Conservation (phyloP, 805 yeast genomes). For the Nadsonia fulvescens region DNA sequence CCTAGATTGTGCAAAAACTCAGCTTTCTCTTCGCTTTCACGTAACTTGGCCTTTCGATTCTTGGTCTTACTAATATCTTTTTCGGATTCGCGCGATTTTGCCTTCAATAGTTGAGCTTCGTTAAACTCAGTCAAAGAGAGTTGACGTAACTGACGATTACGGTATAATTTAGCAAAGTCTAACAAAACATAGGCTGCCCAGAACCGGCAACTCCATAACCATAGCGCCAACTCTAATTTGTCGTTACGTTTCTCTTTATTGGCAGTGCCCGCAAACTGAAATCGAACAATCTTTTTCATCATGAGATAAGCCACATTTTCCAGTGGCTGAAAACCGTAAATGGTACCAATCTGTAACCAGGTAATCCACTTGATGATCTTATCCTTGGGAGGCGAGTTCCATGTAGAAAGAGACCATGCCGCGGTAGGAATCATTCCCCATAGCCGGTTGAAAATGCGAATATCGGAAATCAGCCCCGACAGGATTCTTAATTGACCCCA, state of each 20-base stretch:
- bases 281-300: conserved; percentile 19
- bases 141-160: too few species aligned
- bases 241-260: too few species aligned
- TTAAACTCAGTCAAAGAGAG: conserved; percentile 14
- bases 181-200: conserved; percentile 24
- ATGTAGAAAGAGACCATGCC: conserved; percentile 19
- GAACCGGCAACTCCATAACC: conserved; percentile 20
- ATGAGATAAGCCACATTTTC: conserved; percentile 24
- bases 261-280: too few species aligned
- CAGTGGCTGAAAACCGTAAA: conserved; percentile 21
- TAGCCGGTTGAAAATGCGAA: conserved; percentile 21
- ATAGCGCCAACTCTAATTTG: conserved; percentile 15
- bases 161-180: conserved; percentile 16
- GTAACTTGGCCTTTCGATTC: conserved; percentile 1
- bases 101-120: conserved; percentile 7
- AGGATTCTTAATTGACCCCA: conserved; percentile 8
- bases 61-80: too few species aligned
- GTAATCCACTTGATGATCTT: conserved; percentile 14
- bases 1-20: not conserved
- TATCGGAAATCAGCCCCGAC: conserved; percentile 16
- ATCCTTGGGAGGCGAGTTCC: conserved; percentile 16
- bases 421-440: conserved; percentile 20
- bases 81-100: conserved; percentile 1
- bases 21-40: not conserved
- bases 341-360: conserved; percentile 20